phyloP scores from a whole-genome alignment of 2,329 filamentous ascomycete species.

The Penicillium sp. region DNA sequence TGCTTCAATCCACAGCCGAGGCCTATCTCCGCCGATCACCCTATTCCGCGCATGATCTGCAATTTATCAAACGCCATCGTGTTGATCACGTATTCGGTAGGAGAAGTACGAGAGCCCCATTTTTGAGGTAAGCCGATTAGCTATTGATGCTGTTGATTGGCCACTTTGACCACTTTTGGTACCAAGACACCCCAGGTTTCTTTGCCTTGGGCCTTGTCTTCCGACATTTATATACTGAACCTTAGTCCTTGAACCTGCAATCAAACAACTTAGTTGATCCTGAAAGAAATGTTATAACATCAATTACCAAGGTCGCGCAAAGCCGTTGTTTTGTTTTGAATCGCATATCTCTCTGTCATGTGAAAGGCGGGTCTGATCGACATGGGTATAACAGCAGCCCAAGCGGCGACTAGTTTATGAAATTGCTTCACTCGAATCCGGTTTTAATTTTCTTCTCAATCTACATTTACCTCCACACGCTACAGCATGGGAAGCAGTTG shows the following conservation, averaged over 20 bases:
- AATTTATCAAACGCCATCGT: too few species aligned
- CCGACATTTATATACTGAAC: not conserved
- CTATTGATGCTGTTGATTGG: too few species aligned
- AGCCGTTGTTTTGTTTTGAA: not conserved
- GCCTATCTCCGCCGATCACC: too few species aligned
- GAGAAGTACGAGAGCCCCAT: too few species aligned
- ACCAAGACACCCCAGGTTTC: too few species aligned
- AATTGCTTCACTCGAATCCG: not conserved
- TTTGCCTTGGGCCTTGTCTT: too few species aligned
- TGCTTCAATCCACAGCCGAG: too few species aligned
- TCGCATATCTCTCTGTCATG: not conserved
- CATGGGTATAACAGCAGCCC: not conserved
- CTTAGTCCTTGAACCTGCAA: not conserved
- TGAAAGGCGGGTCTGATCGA: constrained; percentile 10
- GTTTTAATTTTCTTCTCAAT: not conserved
- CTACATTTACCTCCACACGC: not conserved
- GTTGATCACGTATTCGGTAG: too few species aligned
- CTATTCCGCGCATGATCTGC: too few species aligned
- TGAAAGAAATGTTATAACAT: not conserved
- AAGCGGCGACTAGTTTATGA: not conserved
- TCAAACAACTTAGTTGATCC: not conserved
- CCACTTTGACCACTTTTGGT: not conserved
- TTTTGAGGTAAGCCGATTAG: too few species aligned
- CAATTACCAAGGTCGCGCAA: not conserved
- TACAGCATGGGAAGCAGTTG: not conserved